phyloP scores from a whole-genome alignment of 768 basidiomycete species.

The Mycena metata region DNA sequence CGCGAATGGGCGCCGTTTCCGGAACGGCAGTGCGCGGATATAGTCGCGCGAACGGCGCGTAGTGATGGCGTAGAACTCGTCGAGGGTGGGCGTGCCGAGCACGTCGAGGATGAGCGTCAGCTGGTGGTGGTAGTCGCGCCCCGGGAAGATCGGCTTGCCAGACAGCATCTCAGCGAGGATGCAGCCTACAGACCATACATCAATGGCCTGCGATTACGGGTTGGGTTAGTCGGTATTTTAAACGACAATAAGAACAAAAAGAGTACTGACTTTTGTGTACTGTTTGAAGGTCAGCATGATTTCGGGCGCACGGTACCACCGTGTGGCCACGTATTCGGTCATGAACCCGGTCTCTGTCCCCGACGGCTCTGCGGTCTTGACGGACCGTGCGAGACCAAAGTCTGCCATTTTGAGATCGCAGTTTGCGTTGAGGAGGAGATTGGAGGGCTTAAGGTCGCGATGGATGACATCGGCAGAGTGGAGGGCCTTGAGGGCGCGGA shows the following conservation, averaged over 20 bases:
- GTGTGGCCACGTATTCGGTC: constrained; percentile 98
- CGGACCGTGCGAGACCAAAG: constrained; percentile 94
- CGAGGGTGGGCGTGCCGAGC: constrained; percentile 84
- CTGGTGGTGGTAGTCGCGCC: constrained; percentile 84
- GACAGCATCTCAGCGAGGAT: constrained; percentile 83
- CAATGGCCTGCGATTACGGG: constrained; percentile 57
- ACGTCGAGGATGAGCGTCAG: constrained; percentile 83
- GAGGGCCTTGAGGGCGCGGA: constrained; percentile 94
- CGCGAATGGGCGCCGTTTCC: constrained; percentile 73
- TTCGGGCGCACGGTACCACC: constrained; percentile 99
- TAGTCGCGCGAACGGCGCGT: constrained; percentile 46
- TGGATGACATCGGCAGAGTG: constrained; percentile 98
- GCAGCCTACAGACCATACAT: constrained; percentile 73
- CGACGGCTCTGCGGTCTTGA: constrained; percentile 86
- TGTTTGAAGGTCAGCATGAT: constrained; percentile 99
- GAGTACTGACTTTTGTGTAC: constrained; percentile 76
- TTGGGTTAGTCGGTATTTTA: too few relatives aligned
- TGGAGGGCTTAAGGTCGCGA: constrained; percentile 97
- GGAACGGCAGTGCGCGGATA: constrained; percentile 23
- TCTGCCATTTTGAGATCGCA: constrained; percentile 97
- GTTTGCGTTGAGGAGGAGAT: constrained; percentile 96
- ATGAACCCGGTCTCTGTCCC: constrained; percentile 91
- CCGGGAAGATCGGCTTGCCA: constrained; percentile 84
- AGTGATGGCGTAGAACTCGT: constrained; percentile 87
- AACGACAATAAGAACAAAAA: constrained; percentile 28